A percentile compares a stretch with the other conserved stretches of the same genome.
Evolutionary conservation across 371 early-diverging fungal genomes (phyloP).

Genomic region (Actinomortierella ambigua): DNA sequence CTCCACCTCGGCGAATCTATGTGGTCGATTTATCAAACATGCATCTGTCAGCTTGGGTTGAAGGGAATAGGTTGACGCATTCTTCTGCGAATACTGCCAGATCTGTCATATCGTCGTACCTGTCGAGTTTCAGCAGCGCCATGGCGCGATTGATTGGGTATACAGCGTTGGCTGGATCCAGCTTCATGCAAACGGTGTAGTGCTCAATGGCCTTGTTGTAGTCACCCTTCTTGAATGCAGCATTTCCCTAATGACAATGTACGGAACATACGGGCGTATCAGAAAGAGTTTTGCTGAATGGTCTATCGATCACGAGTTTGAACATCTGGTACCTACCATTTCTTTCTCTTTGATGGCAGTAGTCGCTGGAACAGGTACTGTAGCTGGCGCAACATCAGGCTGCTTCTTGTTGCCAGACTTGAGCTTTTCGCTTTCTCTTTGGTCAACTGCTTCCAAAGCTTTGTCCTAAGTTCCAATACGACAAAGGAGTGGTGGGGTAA

Average conservation of each 20-base stretch:
- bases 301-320: too few species aligned
- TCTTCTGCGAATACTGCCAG: neutral
- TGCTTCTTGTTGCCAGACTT: constrained; percentile 15
- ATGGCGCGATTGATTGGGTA: constrained; percentile 84
- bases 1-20: constrained; percentile 72
- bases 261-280: neutral
- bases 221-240: constrained; percentile 72
- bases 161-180: constrained; percentile 68
- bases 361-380: neutral
- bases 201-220: constrained; percentile 67
- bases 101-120: constrained; percentile 44
- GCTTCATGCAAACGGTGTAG: constrained; percentile 73
- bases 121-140: constrained; percentile 76
- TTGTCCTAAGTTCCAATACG: constrained; percentile 9
- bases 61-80: neutral
- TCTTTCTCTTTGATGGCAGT: constrained; percentile 59
- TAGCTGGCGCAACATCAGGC: neutral
- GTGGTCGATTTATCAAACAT: neutral
- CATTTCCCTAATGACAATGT: constrained; percentile 68
- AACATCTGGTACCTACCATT: constrained; percentile 55
- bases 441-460: constrained; percentile 13
- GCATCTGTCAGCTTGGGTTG: neutral
- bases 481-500: too few species aligned
- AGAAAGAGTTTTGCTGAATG: too few species aligned
- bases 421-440: constrained; percentile 9